Conservation (phyloP, 495 filamentous ascomycete species). For the Tuber brumale region DNA sequence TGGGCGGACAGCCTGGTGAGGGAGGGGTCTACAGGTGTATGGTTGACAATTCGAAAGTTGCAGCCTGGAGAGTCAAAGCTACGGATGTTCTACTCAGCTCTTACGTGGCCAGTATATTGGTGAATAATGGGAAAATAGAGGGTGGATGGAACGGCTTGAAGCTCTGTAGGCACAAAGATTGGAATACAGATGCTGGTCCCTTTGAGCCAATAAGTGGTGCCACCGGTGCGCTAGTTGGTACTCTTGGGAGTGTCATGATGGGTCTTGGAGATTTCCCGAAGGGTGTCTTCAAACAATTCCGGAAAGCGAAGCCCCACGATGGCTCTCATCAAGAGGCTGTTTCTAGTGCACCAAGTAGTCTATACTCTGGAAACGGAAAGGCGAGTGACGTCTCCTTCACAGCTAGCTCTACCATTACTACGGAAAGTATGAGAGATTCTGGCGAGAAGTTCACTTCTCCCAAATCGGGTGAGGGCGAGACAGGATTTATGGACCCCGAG, state of each 20-base stretch:
- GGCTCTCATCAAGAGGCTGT: constrained; percentile 3
- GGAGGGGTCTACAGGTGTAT: constrained; percentile 52
- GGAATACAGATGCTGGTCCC: constrained; percentile 70
- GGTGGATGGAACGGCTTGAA: constrained; percentile 60
- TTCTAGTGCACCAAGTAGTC: neutral
- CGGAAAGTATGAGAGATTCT: constrained; percentile 13
- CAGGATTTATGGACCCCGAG: constrained; percentile 44
- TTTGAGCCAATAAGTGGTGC: constrained; percentile 64
- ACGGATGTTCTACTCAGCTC: constrained; percentile 56
- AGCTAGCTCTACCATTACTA: neutral
- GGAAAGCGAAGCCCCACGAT: constrained; percentile 13
- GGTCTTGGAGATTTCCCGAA: constrained; percentile 75
- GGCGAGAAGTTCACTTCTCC: constrained; percentile 23
- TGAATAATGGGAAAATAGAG: constrained; percentile 54
- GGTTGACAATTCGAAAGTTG: constrained; percentile 56
- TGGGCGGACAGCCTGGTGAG: constrained; percentile 58
- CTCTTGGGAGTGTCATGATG: constrained; percentile 60
- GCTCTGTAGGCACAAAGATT: constrained; percentile 60
- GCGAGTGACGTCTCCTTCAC: neutral
- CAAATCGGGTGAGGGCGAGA: constrained; percentile 36
- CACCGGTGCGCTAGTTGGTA: constrained; percentile 53
- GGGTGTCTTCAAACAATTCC: constrained; percentile 56
- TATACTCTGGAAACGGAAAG: neutral
- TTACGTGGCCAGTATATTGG: constrained; percentile 60
- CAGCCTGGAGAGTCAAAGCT: constrained; percentile 59